Base-by-base conservation (phyloP, 78 protist species). In the Dictyostelium capitatum region DNA sequence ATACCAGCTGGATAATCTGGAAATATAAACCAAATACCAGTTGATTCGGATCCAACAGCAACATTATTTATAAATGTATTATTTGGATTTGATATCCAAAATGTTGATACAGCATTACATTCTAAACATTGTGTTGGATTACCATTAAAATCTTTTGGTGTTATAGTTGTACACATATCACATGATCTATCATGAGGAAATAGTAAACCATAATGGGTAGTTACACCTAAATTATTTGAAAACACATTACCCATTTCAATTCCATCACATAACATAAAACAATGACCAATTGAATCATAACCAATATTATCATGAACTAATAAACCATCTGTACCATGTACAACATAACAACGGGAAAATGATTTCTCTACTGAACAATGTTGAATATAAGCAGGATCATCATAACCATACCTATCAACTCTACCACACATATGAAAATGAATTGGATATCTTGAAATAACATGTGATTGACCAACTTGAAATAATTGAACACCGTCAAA, bases 201-300 rank as follows among this genome's bases (percentile, higher is more conserved):
- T 1, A 92, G 5, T 47, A 83, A 25, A 6, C 84, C 84, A 23
- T 15, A 28, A 54, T 43, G 69, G 0, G 96, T 83, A 0, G 74
- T 20, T 3, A 83, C 8, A 32, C 91, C 96, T 4, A 92, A 25
- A 65, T 90, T 90, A 47, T 48, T 19, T 6, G 19, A 17, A 2
- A 95, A 20, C 0, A 3, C 11, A 77, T 95, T 95, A 19, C 10
- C 53, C 30, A 69, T 53, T 72, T 95, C 97, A 46, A 73, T 78
- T 23, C 95, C 97, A 70, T 95, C 97, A 59, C 90, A 85, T 23
- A 89, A 7, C 90, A 95, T 90, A 89, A 15, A 81, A 9, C 91
- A 75, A 70, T 95, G 97, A 5, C 97, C 97, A 57, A 79, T 37
- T 0, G 78, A 51, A 37, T 89, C 80, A 74, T 62, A 95, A 14